These are phyloP conservation scores for Plasmodium sp. DNA, from an alignment of 169 alveolate species.

Conservation along the genomic window DNA sequence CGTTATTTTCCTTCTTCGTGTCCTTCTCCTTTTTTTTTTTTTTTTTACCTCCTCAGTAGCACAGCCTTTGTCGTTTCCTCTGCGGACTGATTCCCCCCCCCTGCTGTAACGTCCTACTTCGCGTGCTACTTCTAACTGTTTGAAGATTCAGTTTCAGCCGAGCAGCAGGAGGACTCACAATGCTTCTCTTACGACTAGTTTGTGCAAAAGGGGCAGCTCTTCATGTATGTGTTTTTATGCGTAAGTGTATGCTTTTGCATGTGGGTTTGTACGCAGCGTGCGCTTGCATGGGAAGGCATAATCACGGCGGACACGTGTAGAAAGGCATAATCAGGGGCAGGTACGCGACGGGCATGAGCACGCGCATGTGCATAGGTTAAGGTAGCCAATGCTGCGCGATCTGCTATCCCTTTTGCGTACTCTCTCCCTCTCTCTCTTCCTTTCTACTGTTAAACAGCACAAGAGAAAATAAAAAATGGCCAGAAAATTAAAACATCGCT, in stretches of 20 bases:
- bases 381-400: not conserved
- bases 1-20: not conserved
- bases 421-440: not conserved
- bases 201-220: not conserved
- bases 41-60: not conserved
- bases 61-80: not conserved
- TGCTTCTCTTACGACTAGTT: not conserved
- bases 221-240: not conserved
- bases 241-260: not conserved
- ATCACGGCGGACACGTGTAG: not conserved
- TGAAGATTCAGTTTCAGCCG: not conserved
- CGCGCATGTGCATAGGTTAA: not conserved
- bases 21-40: not conserved
- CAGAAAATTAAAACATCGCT: not conserved
- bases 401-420: not conserved
- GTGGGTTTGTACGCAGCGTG: not conserved
- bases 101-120: not conserved
- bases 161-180: not conserved
- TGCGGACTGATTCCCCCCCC: not conserved
- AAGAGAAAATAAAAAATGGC: not conserved
- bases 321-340: not conserved
- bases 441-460: slow-evolving; percentile 5
- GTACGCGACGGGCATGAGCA: not conserved
- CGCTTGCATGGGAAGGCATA: not conserved
- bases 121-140: not conserved